Percentiles rank a stretch among this genome's conserved stretches.
These are phyloP conservation scores for Santalum album DNA, from an alignment of 164 flowering plant genomes.

Conservation along the genomic window DNA sequence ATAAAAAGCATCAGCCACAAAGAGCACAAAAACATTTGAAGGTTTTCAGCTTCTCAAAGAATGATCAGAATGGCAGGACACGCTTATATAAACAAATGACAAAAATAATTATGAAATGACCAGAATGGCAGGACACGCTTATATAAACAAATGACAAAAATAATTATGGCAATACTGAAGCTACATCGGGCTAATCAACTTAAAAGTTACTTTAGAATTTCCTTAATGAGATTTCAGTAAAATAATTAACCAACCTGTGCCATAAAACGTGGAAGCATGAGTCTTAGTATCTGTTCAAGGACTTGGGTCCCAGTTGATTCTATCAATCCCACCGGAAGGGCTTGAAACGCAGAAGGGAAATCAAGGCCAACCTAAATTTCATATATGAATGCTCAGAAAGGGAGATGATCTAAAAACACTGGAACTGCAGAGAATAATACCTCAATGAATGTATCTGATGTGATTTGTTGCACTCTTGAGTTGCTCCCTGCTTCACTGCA, in stretches of 20 bases:
- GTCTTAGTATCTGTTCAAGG: slow-evolving; percentile 65
- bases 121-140: too few species aligned
- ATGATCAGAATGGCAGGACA: too few species aligned
- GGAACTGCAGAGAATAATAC: slow-evolving; percentile 18
- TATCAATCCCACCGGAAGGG: slow-evolving; percentile 59
- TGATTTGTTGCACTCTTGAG: slow-evolving; percentile 49
- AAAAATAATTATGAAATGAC: too few species aligned
- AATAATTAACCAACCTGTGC: slow-evolving; percentile 46
- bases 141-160: too few species aligned
- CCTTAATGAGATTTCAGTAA: too few species aligned
- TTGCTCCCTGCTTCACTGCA: slow-evolving; percentile 29
- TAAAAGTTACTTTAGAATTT: too few species aligned
- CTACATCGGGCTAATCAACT: too few species aligned
- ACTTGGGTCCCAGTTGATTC: slow-evolving; percentile 82
- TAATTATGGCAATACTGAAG: too few species aligned
- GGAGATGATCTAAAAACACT: not conserved
- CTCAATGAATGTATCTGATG: slow-evolving; percentile 82
- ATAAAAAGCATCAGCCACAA: too few species aligned
- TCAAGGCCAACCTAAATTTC: slow-evolving; percentile 81
- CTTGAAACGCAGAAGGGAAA: slow-evolving; percentile 63
- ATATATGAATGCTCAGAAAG: not conserved
- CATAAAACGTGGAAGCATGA: slow-evolving; percentile 93
- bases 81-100: too few species aligned
- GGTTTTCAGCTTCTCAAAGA: too few species aligned
- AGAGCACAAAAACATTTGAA: too few species aligned